phyloP scores from a whole-genome alignment of 148 eudicot genomes.

The Spergularia marina region DNA sequence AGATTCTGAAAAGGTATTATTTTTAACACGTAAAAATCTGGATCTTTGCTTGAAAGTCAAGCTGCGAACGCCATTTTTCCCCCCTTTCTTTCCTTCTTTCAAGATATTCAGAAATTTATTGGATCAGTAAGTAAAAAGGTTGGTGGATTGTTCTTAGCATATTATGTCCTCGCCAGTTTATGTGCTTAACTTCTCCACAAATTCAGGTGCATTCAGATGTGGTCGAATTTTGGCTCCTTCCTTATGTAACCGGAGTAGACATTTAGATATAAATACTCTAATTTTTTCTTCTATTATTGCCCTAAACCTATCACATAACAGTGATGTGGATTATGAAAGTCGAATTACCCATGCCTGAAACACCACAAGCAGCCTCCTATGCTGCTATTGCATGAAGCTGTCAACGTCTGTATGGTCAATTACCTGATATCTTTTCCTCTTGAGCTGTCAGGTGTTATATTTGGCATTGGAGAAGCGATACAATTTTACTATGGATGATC shows the following conservation, averaged over 20 bases:
- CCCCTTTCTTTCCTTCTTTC: no score
- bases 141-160: background rate
- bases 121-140: background rate
- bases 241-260: no score
- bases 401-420: background rate
- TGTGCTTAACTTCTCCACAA: no score
- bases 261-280: no score
- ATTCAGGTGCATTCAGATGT: no score
- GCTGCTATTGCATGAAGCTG: background rate
- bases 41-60: background rate
- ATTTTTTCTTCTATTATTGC: background rate
- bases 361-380: background rate
- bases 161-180: no score
- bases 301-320: no score
- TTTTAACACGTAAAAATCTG: background rate
- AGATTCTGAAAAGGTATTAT: constrained; percentile 59
- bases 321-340: background rate
- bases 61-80: background rate
- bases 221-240: no score
- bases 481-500: constrained; percentile 72
- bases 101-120: no score
- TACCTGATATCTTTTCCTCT: background rate
- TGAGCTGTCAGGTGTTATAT: constrained; percentile 53
- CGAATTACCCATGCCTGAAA: background rate
- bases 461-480: constrained; percentile 88